phyloP scores from a whole-genome alignment of 2,329 filamentous ascomycete species.

The Aspergillus arachidicola region DNA sequence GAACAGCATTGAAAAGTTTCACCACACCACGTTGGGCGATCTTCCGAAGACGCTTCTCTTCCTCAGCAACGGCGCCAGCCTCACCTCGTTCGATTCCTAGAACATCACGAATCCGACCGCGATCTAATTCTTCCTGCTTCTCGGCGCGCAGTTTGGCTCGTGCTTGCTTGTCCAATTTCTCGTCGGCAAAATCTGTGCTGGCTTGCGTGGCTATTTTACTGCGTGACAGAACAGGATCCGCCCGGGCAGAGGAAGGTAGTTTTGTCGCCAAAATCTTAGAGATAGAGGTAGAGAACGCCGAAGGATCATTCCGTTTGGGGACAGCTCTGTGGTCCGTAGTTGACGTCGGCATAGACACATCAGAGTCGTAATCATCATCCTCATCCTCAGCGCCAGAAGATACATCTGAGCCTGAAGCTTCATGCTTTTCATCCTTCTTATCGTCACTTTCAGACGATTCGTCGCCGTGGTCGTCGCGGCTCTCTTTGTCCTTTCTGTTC shows the following conservation, averaged over 20 bases:
- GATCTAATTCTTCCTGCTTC: constrained; percentile 76
- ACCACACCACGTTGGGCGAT: constrained; percentile 92
- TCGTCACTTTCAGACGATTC: background rate
- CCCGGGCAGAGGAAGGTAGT: constrained; percentile 75
- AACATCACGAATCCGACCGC: constrained; percentile 86
- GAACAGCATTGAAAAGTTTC: constrained; percentile 93
- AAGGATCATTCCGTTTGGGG: constrained; percentile 84
- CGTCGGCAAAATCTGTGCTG: constrained; percentile 71
- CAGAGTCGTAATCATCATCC: constrained; percentile 44
- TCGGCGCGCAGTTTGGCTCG: constrained; percentile 77
- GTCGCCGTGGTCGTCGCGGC: constrained; percentile 23
- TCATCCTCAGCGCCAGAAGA: constrained; percentile 29
- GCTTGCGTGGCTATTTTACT: constrained; percentile 74
- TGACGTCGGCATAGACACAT: constrained; percentile 46
- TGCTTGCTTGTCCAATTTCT: constrained; percentile 79
- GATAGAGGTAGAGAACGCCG: constrained; percentile 88
- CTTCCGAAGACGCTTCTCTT: constrained; percentile 80
- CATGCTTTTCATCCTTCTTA: constrained; percentile 28
- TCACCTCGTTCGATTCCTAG: constrained; percentile 63
- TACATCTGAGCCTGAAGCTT: constrained; percentile 11
- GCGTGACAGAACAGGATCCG: constrained; percentile 88
- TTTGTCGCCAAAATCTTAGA: constrained; percentile 91
- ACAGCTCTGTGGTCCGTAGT: constrained; percentile 41
- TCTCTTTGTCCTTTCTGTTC: constrained; percentile 18
- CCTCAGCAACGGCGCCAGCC: constrained; percentile 60